Percentiles rank a stretch among this genome's conserved stretches.
Evolutionary conservation across 2,329 filamentous ascomycete species (phyloP).

Genomic region (Eutypa lata): DNA sequence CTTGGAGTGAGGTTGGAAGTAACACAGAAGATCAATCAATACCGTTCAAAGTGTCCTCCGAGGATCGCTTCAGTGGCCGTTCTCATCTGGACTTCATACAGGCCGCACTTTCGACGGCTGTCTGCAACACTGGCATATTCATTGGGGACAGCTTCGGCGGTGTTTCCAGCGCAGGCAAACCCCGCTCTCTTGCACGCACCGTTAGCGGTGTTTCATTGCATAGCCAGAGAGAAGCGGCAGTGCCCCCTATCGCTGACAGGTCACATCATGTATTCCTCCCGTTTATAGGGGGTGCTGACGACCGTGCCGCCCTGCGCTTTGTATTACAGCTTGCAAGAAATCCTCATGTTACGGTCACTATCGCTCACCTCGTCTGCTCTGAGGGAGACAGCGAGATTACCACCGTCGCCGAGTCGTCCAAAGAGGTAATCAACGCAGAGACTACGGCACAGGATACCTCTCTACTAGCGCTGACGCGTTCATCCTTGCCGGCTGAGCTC

Average conservation of each 20-base stretch:
- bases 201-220: conserved; percentile 58
- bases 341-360: conserved; percentile 71
- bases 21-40: conserved; percentile 62
- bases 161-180: conserved; percentile 27
- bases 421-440: conserved; percentile 25
- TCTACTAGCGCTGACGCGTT: conserved; percentile 32
- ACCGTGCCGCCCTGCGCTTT: conserved; percentile 73
- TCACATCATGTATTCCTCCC: conserved; percentile 84
- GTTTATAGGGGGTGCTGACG: conserved; percentile 82
- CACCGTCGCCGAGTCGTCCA: conserved; percentile 14
- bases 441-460: conserved; percentile 32
- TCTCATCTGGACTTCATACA: conserved; percentile 74
- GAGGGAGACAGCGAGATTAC: conserved; percentile 24
- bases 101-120: conserved; percentile 58
- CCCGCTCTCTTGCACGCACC: conserved; percentile 41
- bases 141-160: conserved; percentile 62
- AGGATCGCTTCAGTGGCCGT: conserved; percentile 59
- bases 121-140: conserved; percentile 72
- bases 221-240: conserved; percentile 54
- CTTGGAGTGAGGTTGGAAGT: conserved; percentile 83
- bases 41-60: conserved; percentile 39
- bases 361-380: conserved; percentile 56
- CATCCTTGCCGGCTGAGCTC: conserved; percentile 30
- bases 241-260: conserved; percentile 60
- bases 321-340: conserved; percentile 83